phyloP scores from a whole-genome alignment of 805 yeast species.

The Cyberlindnera mrakii region DNA sequence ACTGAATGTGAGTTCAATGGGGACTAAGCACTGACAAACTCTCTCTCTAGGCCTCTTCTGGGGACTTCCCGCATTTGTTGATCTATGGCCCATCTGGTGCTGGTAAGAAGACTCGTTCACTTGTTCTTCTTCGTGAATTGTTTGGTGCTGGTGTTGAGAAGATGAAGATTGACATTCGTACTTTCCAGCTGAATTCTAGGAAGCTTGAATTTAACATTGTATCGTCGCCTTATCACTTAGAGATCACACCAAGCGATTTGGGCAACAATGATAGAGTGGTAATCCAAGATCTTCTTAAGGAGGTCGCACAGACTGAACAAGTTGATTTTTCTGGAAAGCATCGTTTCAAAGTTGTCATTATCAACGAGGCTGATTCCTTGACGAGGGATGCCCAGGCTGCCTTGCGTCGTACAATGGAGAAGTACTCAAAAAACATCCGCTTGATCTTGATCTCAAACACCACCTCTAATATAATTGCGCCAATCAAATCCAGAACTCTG shows the following conservation, averaged over 20 bases:
- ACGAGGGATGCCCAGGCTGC: conserved; percentile 96
- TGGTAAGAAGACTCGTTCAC: conserved; percentile 91
- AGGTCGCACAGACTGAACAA: conserved; percentile 91
- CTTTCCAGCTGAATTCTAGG: conserved; percentile 66
- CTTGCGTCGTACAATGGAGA: conserved; percentile 91
- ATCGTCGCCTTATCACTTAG: conserved; percentile 87
- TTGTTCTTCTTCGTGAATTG: conserved; percentile 70
- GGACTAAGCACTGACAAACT: neutral
- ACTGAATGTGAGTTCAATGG: neutral
- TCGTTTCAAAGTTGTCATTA: conserved; percentile 73
- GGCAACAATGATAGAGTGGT: conserved; percentile 94
- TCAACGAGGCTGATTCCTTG: conserved; percentile 86
- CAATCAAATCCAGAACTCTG: conserved; percentile 89
- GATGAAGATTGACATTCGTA: conserved; percentile 84
- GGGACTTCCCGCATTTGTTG: conserved; percentile 89
- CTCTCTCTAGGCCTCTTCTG: conserved; percentile 40
- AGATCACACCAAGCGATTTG: conserved; percentile 94
- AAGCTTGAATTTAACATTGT: conserved; percentile 89
- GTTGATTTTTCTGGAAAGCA: conserved; percentile 65
- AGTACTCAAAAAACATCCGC: conserved; percentile 82
- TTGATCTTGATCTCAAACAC: conserved; percentile 81
- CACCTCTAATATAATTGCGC: conserved; percentile 86
- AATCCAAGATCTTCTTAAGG: conserved; percentile 89
- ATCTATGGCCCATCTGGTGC: conserved; percentile 96
- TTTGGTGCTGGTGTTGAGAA: conserved; percentile 81